Evolutionary conservation across 2,329 filamentous ascomycete species (phyloP), one percentile per base, ranked within the genome.

Genomic region (Echinosphaeria canescens): DNA sequence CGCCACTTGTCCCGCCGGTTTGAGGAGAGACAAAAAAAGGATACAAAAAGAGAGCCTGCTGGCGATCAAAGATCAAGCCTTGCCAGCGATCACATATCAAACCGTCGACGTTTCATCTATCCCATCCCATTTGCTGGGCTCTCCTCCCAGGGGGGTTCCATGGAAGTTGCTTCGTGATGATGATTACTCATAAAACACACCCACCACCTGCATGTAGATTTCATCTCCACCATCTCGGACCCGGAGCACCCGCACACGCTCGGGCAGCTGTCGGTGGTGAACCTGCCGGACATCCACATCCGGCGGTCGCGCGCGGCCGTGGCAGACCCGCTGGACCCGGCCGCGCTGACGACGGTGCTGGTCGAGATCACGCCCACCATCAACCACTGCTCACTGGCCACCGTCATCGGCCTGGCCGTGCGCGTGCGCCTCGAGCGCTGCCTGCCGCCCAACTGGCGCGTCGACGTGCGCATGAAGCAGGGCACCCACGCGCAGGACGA

Each of bases 311-410:
- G 75, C 5, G 61, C 73, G n/a, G 19, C 54, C 56, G 10, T 12
- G 7, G 22, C 7, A 7, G 32, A 55, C 8, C 50, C 51, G 7
- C 62, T 52, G 15, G 51, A 54, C 29, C 49, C 55, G 11, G 51
- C 56, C 52, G 69, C 42, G 43, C 64, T 63, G 54, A 82, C 56
- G 51, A 73, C 58, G 22, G 81, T 95, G 19, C 63, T 74, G 3
- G 81, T 98, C 23, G 68, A 91, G 41, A 75, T 98, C 37, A 98
- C 88, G 9, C 88, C 88, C 8, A 98, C 88, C 15, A 88, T 95
- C 42, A 90, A 85, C 11, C 88, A 95, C 50, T 98, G 88, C 56
- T 91, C 80, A 27, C 65, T 98, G 22, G 88, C 88, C 17, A 98
- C 88, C 1, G 82, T 98, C 32, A 92, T 98, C 40, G 88, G 88